A percentile compares a stretch with the other conserved stretches of the same genome.
Evolutionary conservation across 805 yeast genomes (phyloP).

Genomic region (Cyberlindnera saturnus): DNA sequence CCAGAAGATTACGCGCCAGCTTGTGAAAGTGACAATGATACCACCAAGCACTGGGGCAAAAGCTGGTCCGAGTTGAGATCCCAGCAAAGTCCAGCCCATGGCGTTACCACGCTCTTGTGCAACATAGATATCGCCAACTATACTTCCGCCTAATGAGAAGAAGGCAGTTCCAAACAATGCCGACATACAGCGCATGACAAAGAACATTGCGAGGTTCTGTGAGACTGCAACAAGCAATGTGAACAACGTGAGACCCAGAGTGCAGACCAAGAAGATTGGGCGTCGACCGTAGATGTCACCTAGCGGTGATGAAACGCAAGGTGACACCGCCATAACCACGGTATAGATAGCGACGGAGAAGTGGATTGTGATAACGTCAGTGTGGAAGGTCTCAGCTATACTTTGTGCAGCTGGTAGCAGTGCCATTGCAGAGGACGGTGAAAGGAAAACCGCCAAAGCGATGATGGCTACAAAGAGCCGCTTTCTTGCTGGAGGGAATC

Average conservation of each 20-base stretch:
- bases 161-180: constrained; percentile 52
- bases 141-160: constrained; percentile 45
- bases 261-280: constrained; percentile 35
- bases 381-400: constrained; percentile 2
- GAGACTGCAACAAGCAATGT: constrained; percentile 37
- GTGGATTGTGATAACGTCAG: constrained; percentile 2
- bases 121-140: constrained; percentile 35
- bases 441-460: constrained; percentile 1
- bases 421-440: constrained; percentile 5
- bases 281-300: constrained; percentile 47
- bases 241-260: constrained; percentile 25
- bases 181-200: constrained; percentile 40
- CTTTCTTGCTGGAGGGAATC: constrained; percentile 3
- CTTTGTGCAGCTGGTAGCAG: constrained; percentile 1
- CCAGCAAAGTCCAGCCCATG: constrained; percentile 43
- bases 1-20: constrained; percentile 49
- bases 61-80: constrained; percentile 50
- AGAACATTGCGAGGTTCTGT: constrained; percentile 46
- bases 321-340: constrained; percentile 43
- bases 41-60: constrained; percentile 53
- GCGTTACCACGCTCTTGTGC: constrained; percentile 47
- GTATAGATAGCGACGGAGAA: constrained; percentile 3
- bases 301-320: constrained; percentile 43
- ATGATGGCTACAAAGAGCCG: not conserved
- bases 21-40: constrained; percentile 40